Evolutionary conservation across 1,284 basidiomycete genomes (phyloP).

Genomic region (Heliocybe sulcata): DNA sequence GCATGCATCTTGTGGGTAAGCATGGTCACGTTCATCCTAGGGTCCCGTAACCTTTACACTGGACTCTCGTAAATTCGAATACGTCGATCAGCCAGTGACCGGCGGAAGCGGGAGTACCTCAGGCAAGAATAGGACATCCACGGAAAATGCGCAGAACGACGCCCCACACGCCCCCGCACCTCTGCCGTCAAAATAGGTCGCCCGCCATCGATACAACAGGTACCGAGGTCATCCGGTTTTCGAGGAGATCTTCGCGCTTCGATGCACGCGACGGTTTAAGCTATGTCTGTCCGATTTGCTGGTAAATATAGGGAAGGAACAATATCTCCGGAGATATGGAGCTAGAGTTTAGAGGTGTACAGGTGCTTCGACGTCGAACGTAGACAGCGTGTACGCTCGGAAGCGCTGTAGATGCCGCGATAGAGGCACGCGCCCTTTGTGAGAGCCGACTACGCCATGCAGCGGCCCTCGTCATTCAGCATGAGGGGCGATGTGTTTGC

Average conservation of each 20-base stretch:
- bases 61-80: constrained; percentile 68
- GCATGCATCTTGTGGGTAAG: not conserved
- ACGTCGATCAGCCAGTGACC: constrained; percentile 23
- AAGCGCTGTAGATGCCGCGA: not conserved
- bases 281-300: not conserved
- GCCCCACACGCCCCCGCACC: not conserved
- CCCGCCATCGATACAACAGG: not conserved
- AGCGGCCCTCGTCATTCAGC: too few relatives aligned
- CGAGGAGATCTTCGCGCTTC: not conserved
- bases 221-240: not conserved
- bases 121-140: not conserved
- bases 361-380: not conserved
- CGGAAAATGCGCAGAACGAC: not conserved
- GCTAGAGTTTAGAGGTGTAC: not conserved
- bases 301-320: not conserved
- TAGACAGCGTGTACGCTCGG: not conserved
- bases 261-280: not conserved
- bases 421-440: not conserved
- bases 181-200: not conserved
- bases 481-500: too few relatives aligned
- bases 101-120: not conserved
- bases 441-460: too few relatives aligned
- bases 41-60: constrained; percentile 81
- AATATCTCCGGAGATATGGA: not conserved
- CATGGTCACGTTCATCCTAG: constrained; percentile 26